Evolutionary conservation across 306 rosid genomes (phyloP).

Genomic region (Abrus precatorius): DNA sequence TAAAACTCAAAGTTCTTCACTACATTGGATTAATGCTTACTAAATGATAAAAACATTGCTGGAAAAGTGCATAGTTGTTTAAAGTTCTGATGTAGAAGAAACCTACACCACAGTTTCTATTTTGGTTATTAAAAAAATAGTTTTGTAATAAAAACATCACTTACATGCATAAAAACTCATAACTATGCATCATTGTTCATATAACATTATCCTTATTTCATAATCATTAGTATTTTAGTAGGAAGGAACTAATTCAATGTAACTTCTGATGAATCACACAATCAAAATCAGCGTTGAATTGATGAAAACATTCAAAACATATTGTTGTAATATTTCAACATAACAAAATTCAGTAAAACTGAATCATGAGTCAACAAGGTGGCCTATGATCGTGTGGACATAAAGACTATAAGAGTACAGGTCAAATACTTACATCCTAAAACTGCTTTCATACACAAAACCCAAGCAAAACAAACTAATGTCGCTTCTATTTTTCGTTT

Average conservation of each 20-base stretch:
- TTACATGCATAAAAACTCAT: neutral
- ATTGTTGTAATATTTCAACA: slow-evolving; percentile 21
- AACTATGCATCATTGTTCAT: neutral
- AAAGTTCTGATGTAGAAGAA: neutral
- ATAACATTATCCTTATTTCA: neutral
- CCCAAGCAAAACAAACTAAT: neutral
- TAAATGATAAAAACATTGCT: neutral
- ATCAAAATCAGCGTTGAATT: slow-evolving; percentile 5
- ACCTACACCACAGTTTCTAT: neutral
- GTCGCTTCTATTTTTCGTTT: neutral
- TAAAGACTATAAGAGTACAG: slow-evolving; percentile 44
- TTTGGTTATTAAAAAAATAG: neutral
- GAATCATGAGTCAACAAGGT: slow-evolving; percentile 35
- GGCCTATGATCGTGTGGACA: slow-evolving; percentile 20
- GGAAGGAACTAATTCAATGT: neutral
- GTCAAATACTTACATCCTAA: slow-evolving; percentile 60
- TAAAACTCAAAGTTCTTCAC: neutral
- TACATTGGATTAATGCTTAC: neutral
- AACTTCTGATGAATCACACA: slow-evolving; percentile 26
- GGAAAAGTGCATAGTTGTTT: neutral
- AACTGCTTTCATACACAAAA: slow-evolving; percentile 48
- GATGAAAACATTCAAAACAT: slow-evolving; percentile 26
- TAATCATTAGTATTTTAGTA: neutral
- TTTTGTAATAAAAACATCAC: neutral
- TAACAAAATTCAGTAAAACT: slow-evolving; percentile 27